A percentile compares a stretch with the other conserved stretches of the same genome.
phyloP scores from a whole-genome alignment of 805 yeast genomes.

The Brettanomyces bruxellensis region DNA sequence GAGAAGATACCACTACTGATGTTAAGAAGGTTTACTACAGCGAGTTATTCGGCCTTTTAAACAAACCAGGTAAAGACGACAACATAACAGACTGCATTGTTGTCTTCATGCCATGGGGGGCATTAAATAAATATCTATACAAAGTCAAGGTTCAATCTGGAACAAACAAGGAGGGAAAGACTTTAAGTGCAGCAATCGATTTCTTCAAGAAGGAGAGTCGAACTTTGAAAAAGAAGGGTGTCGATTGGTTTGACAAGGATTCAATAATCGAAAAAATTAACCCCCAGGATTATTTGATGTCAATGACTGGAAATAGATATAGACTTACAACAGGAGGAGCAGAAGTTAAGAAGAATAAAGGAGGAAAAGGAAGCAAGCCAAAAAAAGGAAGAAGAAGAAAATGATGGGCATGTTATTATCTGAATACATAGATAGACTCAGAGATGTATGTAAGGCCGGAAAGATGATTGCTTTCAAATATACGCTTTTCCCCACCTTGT shows the following conservation, averaged over 20 bases:
- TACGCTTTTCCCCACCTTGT: too few relatives aligned
- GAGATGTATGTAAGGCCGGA: too few relatives aligned
- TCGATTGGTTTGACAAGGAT: conserved; percentile 68
- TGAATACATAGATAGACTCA: not conserved
- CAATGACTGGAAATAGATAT: conserved; percentile 64
- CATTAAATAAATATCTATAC: conserved; percentile 65
- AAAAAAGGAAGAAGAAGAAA: conserved; percentile 17
- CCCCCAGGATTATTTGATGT: conserved; percentile 57
- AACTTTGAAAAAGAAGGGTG: conserved; percentile 18
- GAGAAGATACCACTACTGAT: conserved; percentile 5
- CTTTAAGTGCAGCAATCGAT: conserved; percentile 58
- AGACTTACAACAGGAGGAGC: conserved; percentile 52
- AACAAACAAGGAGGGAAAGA: conserved; percentile 78
- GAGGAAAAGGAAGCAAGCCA: conserved; percentile 9
- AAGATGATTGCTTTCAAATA: too few relatives aligned
- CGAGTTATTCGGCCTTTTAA: conserved; percentile 23
- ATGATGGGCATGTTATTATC: not conserved
- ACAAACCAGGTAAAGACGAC: conserved; percentile 42
- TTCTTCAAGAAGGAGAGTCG: conserved; percentile 36
- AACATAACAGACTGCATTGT: conserved; percentile 60
- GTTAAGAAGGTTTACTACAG: conserved; percentile 27
- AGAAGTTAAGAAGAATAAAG: conserved; percentile 10
- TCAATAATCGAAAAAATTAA: conserved; percentile 46
- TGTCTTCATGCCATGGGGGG: conserved; percentile 87
- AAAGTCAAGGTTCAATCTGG: conserved; percentile 80